Percentiles rank a stretch among this genome's conserved stretches.
phyloP scores from a whole-genome alignment of 2,329 filamentous ascomycete species.

The Colletotrichum lindemuthianum region DNA sequence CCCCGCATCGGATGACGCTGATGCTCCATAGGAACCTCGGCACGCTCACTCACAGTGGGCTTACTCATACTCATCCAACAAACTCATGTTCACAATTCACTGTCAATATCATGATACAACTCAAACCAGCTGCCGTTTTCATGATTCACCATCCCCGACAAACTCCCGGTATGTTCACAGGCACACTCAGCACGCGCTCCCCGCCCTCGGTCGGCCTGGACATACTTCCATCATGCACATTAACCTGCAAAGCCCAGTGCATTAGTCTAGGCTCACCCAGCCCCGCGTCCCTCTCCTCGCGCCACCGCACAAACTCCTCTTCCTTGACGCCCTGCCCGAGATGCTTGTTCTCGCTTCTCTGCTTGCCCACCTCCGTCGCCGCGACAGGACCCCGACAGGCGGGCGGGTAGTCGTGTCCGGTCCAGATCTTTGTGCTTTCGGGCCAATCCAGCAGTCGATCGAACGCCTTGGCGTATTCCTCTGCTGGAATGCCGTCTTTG shows the following conservation, averaged over 20 bases:
- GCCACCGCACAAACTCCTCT: constrained; percentile 55
- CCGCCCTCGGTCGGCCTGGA: constrained; percentile 46
- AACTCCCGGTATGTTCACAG: constrained; percentile 47
- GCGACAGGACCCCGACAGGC: constrained; percentile 46
- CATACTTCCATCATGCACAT: constrained; percentile 59
- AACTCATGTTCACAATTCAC: not conserved
- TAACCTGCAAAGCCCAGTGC: constrained; percentile 62
- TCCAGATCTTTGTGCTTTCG: constrained; percentile 59
- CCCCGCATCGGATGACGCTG: constrained; percentile 29
- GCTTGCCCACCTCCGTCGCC: constrained; percentile 56
- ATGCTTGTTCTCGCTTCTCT: constrained; percentile 59
- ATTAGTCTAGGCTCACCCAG: constrained; percentile 58
- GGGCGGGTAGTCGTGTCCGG: constrained; percentile 65
- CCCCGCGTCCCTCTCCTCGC: constrained; percentile 53
- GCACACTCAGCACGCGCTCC: constrained; percentile 49
- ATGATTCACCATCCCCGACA: constrained; percentile 58
- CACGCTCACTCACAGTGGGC: not conserved
- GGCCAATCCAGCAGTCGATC: constrained; percentile 54
- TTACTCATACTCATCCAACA: not conserved
- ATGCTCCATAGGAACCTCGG: constrained; percentile 29
- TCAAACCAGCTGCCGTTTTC: not conserved
- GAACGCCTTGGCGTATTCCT: constrained; percentile 51
- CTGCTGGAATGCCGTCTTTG: constrained; percentile 49
- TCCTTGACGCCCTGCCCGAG: constrained; percentile 52
- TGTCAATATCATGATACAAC: not conserved